phyloP scores from a whole-genome alignment of 2,329 filamentous ascomycete species.

The Penicillium sp. region DNA sequence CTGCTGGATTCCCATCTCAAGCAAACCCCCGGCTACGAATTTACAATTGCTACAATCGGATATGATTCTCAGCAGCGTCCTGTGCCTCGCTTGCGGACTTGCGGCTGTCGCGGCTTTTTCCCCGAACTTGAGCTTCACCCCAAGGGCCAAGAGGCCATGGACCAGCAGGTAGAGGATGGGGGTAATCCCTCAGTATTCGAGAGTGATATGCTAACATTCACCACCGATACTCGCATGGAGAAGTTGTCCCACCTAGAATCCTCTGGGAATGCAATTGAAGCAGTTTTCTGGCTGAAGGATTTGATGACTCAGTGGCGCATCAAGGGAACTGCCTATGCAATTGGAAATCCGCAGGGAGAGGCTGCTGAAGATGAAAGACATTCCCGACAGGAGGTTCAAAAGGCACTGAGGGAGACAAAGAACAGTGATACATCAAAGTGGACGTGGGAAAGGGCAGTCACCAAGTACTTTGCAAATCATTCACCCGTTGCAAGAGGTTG shows the following conservation, averaged over 20 bases:
- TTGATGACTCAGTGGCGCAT: conserved; percentile 81
- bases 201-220: conserved; percentile 78
- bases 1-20: conserved; percentile 27
- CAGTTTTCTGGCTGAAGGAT: conserved; percentile 76
- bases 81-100: conserved; percentile 55
- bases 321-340: conserved; percentile 71
- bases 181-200: conserved; percentile 69
- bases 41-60: conserved; percentile 30
- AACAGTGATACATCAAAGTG: conserved; percentile 51
- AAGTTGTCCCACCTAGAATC: conserved; percentile 73
- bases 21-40: conserved; percentile 25
- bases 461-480: conserved; percentile 86
- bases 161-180: conserved; percentile 31
- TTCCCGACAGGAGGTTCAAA: conserved; percentile 61
- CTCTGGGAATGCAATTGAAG: conserved; percentile 74
- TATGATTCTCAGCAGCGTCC: conserved; percentile 16
- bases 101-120: conserved; percentile 86
- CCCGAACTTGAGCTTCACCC: conserved; percentile 65
- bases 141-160: conserved; percentile 69
- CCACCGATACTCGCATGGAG: conserved; percentile 84
- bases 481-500: conserved; percentile 74
- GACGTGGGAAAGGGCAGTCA: conserved; percentile 79
- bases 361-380: conserved; percentile 47
- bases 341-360: conserved; percentile 68
- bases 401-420: conserved; percentile 49